These are phyloP conservation scores for Hypoxylon sp. DNA, from an alignment of 2,329 filamentous ascomycete genomes.

Conservation along the genomic window DNA sequence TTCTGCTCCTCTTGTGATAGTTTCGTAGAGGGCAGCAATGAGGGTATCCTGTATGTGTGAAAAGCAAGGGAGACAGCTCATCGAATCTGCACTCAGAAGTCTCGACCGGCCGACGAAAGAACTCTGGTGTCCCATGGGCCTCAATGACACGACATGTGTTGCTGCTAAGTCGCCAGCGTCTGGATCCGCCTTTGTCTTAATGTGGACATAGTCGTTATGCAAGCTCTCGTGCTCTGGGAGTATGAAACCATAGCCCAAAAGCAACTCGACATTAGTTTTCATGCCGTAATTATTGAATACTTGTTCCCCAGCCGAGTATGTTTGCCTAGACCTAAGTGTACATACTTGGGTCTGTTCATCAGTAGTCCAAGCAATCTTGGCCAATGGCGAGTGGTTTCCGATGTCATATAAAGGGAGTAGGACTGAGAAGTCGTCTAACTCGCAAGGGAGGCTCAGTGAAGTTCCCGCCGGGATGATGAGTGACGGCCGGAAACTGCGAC, in stretches of 20 bases:
- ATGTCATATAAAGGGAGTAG: conserved; percentile 80
- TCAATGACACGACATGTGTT: conserved; percentile 64
- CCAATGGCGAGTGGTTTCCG: conserved; percentile 76
- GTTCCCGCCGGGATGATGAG: conserved; percentile 64
- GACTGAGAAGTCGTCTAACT: conserved; percentile 74
- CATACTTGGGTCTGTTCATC: conserved; percentile 59
- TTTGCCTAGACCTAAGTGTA: conserved; percentile 59
- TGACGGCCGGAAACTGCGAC: conserved; percentile 74
- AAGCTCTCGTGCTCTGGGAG: conserved; percentile 63
- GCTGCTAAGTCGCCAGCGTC: conserved; percentile 50
- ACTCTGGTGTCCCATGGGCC: conserved; percentile 63
- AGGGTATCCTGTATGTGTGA: conserved; percentile 68
- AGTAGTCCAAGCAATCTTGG: conserved; percentile 69
- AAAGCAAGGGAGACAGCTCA: conserved; percentile 59
- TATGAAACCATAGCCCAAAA: conserved; percentile 75
- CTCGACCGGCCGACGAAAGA: conserved; percentile 63
- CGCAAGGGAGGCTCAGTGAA: conserved; percentile 55
- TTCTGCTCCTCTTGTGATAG: conserved; percentile 47
- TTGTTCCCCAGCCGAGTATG: conserved; percentile 67
- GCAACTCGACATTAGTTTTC: conserved; percentile 80
- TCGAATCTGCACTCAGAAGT: conserved; percentile 54
- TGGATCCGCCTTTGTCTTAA: conserved; percentile 62
- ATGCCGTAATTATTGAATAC: conserved; percentile 74
- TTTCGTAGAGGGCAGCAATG: conserved; percentile 65
- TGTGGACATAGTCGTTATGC: conserved; percentile 73